phyloP scores from a whole-genome alignment of 2,329 filamentous ascomycete genomes.

The Aspergillus quadrilineatus region DNA sequence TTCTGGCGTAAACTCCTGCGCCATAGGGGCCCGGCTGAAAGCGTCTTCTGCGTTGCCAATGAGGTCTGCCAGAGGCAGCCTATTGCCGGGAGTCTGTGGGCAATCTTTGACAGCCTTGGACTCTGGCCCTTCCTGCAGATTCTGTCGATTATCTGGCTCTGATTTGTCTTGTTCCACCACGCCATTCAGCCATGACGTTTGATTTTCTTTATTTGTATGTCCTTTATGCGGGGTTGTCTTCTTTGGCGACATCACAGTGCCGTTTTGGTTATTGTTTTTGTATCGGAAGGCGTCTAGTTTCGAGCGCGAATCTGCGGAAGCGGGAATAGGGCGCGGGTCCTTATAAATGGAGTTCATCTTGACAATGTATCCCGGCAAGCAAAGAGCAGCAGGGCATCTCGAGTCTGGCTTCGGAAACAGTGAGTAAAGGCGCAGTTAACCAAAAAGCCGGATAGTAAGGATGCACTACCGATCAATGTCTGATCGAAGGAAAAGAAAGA shows the following conservation, averaged over 20 bases:
- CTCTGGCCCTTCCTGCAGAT: constrained; percentile 25
- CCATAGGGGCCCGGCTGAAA: constrained; percentile 45
- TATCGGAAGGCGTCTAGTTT: constrained; percentile 59
- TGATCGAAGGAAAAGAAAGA: neutral
- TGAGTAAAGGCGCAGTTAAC: constrained; percentile 6
- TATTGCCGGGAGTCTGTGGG: constrained; percentile 60
- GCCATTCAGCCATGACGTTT: constrained; percentile 36
- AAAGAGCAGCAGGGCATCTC: constrained; percentile 28
- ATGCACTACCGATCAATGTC: neutral
- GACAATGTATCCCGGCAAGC: constrained; percentile 16
- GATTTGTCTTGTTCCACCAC: constrained; percentile 28
- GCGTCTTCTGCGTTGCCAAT: constrained; percentile 62
- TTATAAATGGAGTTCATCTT: constrained; percentile 26
- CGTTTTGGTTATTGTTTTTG: constrained; percentile 34
- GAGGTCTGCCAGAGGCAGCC: constrained; percentile 60
- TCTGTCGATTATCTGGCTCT: constrained; percentile 19
- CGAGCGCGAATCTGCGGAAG: constrained; percentile 53
- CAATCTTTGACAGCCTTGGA: constrained; percentile 35
- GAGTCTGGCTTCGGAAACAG: constrained; percentile 11
- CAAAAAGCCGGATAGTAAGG: neutral
- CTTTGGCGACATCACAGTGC: constrained; percentile 17
- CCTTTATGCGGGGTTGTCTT: constrained; percentile 26
- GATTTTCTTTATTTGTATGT: constrained; percentile 49
- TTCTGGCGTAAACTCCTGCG: constrained; percentile 55
- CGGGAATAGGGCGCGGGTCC: constrained; percentile 31